Percentiles rank a stretch among this genome's conserved stretches.
phyloP scores from a whole-genome alignment of 2,329 filamentous ascomycete genomes.

The Monilinia laxa region DNA sequence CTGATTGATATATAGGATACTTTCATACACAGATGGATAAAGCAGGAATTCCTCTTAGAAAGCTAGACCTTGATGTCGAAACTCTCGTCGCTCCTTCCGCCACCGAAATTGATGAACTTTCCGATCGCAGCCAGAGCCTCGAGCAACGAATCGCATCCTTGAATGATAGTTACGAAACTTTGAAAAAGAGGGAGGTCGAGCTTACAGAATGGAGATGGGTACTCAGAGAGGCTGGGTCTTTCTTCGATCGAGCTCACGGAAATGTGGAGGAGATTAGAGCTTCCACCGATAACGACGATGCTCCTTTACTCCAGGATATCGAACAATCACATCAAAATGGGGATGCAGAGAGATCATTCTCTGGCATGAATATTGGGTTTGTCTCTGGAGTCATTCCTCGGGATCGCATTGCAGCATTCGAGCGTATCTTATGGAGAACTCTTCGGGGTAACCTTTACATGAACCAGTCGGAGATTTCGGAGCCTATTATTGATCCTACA shows the following conservation, averaged over 20 bases:
- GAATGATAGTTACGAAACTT: slow-evolving; percentile 96
- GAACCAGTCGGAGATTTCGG: slow-evolving; percentile 98
- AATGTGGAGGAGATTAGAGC: slow-evolving; percentile 95
- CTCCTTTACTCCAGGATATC: slow-evolving; percentile 87
- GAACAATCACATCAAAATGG: slow-evolving; percentile 72
- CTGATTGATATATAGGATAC: slow-evolving; percentile 61
- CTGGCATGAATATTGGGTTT: slow-evolving; percentile 98
- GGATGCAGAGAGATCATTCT: slow-evolving; percentile 78
- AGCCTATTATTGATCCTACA: slow-evolving; percentile 85
- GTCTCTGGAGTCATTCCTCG: slow-evolving; percentile 93
- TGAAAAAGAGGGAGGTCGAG: slow-evolving; percentile 97
- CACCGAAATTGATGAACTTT: slow-evolving; percentile 92
- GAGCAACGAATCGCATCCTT: slow-evolving; percentile 88
- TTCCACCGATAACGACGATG: slow-evolving; percentile 82
- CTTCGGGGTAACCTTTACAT: slow-evolving; percentile 98
- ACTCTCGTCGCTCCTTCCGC: slow-evolving; percentile 84
- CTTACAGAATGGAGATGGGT: slow-evolving; percentile 99
- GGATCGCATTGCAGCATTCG: slow-evolving; percentile 90
- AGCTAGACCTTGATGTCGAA: slow-evolving; percentile 87
- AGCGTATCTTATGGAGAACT: slow-evolving; percentile 96
- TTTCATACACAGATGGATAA: slow-evolving; percentile 97
- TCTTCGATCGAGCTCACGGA: slow-evolving; percentile 94
- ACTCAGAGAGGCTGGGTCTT: slow-evolving; percentile 89
- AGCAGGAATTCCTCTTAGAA: slow-evolving; percentile 78
- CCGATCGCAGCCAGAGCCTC: slow-evolving; percentile 86